Conservation (phyloP, 768 basidiomycete species). For the Suillus bovinus region DNA sequence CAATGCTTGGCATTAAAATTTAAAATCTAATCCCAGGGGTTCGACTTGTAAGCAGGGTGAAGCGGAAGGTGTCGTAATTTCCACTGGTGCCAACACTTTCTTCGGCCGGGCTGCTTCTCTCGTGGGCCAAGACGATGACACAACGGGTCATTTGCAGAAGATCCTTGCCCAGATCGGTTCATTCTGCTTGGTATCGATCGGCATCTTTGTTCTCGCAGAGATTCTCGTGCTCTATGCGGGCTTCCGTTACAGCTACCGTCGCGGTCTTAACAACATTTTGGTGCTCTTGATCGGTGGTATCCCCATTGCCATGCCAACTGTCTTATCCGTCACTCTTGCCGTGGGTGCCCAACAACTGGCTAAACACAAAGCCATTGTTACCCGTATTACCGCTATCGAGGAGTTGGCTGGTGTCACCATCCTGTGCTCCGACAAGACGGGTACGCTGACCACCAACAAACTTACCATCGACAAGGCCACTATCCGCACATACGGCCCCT, state of each 20-base stretch:
- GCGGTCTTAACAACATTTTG: conserved; percentile 95
- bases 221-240: conserved; percentile 92
- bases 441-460: conserved; percentile 98
- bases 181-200: conserved; percentile 96
- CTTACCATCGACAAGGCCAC: conserved; percentile 94
- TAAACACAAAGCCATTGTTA: conserved; percentile 99
- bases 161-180: conserved; percentile 97
- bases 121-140: conserved; percentile 96
- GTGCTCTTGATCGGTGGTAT: conserved; percentile 99
- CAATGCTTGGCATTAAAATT: conserved; percentile 8
- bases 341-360: conserved; percentile 99
- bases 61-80: conserved; percentile 98
- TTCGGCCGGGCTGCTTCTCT: conserved; percentile 98
- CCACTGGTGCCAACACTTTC: conserved; percentile 97
- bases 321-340: conserved; percentile 95
- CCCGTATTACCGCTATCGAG: conserved; percentile 99
- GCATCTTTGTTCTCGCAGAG: conserved; percentile 93
- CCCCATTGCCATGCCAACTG: conserved; percentile 99
- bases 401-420: conserved; percentile 98
- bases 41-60: conserved; percentile 99
- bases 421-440: conserved; percentile 98
- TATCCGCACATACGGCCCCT: conserved; percentile 87
- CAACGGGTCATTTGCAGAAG: conserved; percentile 97
- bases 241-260: conserved; percentile 89
- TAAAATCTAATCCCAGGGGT: conserved; percentile 50